Evolutionary conservation across 148 eudicot species (phyloP), one percentile per base, ranked within the genome.

Genomic region (Cornus florida): DNA sequence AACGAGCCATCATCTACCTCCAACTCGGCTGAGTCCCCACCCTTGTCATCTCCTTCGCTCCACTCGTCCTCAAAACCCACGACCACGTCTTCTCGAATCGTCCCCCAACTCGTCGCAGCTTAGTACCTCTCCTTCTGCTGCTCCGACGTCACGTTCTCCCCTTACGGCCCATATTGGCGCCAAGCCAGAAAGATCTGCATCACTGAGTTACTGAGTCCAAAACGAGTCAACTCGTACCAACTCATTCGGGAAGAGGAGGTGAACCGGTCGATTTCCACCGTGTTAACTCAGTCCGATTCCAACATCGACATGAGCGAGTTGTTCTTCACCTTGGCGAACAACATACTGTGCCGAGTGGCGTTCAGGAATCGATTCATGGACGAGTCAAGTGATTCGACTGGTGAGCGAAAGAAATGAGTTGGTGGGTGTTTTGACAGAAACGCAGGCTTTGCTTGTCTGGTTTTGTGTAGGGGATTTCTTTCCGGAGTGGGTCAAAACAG

Each of bases 101-200:
- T n/a, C 38, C 91, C 93, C 10, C 86, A 80, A 69, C 83, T 85
- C 33, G 24, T 82, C 10, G 85, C 88, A 0, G 94, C 88, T 3
- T 75, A 84, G 70, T 83, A 73, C 80, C 83, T 89, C 14, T 86
- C 91, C 1, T 89, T 87, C 39, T 84, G 85, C 22, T 90, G 90
- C 82, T 87, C 88, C 17, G 91, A 90, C 78, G 74, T 90, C 56
- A 89, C 94, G 8, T 90, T 88, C 78, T 82, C 89, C 56, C 78
- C 86, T 65, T 84, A 86, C 74, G 94, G 94, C n/a, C 87, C 88
- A 3, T 89, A 90, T 31, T 89, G 91, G 94, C 84, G 94, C 50
- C 91, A 89, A 74, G 90, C 86, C 6, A 77, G 89, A 24, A 87
- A 86, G 75, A 83, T 90, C 31, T 88, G 91, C 60, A 83, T 90